phyloP scores from a whole-genome alignment of 306 rosid genomes.

The Gillenia trifoliata region DNA sequence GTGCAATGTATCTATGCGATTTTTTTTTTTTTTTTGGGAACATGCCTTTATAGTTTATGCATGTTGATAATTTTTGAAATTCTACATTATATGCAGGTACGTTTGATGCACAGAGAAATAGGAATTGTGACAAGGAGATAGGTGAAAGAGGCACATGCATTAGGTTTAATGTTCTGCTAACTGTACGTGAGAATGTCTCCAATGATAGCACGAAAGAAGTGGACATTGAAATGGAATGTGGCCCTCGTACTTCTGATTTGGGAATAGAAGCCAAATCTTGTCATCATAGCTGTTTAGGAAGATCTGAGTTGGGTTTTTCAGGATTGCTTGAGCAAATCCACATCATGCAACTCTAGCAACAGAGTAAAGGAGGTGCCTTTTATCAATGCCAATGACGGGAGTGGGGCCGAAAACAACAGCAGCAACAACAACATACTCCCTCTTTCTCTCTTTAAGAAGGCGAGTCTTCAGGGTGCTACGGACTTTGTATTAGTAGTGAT shows the following conservation, averaged over 20 bases:
- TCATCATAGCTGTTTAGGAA: constrained; percentile 18
- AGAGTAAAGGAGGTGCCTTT: constrained; percentile 11
- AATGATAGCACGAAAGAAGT: constrained; percentile 17
- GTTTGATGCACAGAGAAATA: constrained; percentile 80
- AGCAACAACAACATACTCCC: constrained; percentile 17
- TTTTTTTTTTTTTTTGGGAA: too few species aligned
- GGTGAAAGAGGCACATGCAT: constrained; percentile 70
- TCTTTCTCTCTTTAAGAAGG: constrained; percentile 23
- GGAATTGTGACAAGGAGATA: constrained; percentile 51
- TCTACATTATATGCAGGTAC: constrained; percentile 40
- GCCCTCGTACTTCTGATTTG: not conserved
- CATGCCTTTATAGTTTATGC: not conserved
- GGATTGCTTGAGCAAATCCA: constrained; percentile 22
- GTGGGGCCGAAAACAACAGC: constrained; percentile 8
- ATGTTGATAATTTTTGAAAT: not conserved
- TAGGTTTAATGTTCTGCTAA: constrained; percentile 55
- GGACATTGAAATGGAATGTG: constrained; percentile 18
- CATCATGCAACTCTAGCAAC: constrained; percentile 6
- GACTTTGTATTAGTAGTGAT: constrained; percentile 26
- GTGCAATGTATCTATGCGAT: too few species aligned
- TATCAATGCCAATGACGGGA: not conserved
- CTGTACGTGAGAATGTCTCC: constrained; percentile 8
- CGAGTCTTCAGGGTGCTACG: constrained; percentile 7
- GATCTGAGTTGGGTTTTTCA: constrained; percentile 18
- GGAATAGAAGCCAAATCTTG: not conserved